phyloP scores from a whole-genome alignment of 2,329 filamentous ascomycete genomes.

The Colletotrichum agaves region DNA sequence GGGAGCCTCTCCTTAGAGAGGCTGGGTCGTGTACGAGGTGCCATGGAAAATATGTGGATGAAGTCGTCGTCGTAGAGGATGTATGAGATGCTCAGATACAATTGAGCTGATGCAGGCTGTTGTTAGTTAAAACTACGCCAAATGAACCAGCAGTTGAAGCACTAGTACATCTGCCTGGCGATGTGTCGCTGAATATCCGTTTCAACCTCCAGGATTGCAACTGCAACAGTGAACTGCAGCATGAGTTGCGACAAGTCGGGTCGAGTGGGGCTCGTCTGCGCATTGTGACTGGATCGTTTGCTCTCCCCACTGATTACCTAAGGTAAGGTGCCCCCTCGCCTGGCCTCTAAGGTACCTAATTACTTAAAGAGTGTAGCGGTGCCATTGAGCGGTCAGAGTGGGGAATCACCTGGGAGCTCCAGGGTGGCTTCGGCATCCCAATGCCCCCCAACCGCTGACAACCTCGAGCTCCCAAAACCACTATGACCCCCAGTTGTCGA shows the following conservation, averaged over 20 bases:
- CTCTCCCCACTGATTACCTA: too few species aligned
- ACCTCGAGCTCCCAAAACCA: neutral
- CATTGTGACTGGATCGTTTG: too few species aligned
- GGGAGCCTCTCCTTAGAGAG: conserved; percentile 78
- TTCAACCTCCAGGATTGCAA: neutral
- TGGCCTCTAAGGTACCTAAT: too few species aligned
- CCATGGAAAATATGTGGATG: neutral
- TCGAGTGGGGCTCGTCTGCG: too few species aligned
- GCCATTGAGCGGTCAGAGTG: too few species aligned
- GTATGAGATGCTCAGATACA: neutral
- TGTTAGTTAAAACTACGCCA: neutral
- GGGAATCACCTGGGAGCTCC: neutral
- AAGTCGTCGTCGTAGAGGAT: conserved; percentile 12
- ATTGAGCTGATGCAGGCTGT: too few species aligned
- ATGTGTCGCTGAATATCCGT: neutral
- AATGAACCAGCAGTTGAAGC: too few species aligned
- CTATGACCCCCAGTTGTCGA: neutral
- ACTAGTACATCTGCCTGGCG: too few species aligned
- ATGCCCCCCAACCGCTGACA: conserved; percentile 10
- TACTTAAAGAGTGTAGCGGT: too few species aligned
- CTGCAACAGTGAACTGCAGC: neutral
- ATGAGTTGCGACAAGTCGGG: too few species aligned
- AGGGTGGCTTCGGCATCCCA: neutral
- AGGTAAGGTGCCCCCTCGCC: too few species aligned
- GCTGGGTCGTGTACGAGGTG: conserved; percentile 54